phyloP scores from a whole-genome alignment of 202 grass and related monocot genomes.

The Musa balbisiana region DNA sequence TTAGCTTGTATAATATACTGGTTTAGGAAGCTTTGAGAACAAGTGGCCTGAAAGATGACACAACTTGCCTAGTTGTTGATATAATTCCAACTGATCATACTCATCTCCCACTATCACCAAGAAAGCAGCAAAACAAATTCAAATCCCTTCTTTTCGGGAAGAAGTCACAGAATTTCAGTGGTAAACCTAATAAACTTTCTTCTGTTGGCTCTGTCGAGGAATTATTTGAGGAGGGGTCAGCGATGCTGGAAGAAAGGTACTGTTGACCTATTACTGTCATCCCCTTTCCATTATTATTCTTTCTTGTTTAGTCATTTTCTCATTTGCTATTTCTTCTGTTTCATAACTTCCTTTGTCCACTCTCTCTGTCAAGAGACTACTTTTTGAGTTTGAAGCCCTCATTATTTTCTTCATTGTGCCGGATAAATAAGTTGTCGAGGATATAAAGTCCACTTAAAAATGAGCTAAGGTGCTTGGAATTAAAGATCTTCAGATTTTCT shows the following conservation, averaged over 20 bases:
- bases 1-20: constrained; percentile 3
- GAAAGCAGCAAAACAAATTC: constrained; percentile 70
- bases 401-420: too few species aligned
- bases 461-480: too few species aligned
- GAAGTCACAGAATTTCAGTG: constrained; percentile 41
- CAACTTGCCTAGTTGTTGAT: constrained; percentile 92
- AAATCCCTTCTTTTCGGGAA: constrained; percentile 63
- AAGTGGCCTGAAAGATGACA: constrained; percentile 93
- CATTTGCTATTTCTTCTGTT: not conserved
- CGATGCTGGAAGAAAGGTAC: constrained; percentile 92
- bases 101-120: constrained; percentile 46
- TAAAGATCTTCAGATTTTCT: too few species aligned
- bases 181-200: constrained; percentile 47
- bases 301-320: not conserved
- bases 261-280: not conserved
- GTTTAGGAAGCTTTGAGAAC: constrained; percentile 84
- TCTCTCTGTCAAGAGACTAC: too few species aligned
- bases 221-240: constrained; percentile 93
- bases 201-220: constrained; percentile 66
- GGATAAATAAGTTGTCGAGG: too few species aligned
- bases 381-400: too few species aligned
- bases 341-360: too few species aligned
- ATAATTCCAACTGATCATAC: constrained; percentile 63
- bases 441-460: too few species aligned
- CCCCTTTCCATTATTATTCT: not conserved